Evolutionary conservation across 1,284 basidiomycete genomes (phyloP).

Genomic region (Tremellales sp.): DNA sequence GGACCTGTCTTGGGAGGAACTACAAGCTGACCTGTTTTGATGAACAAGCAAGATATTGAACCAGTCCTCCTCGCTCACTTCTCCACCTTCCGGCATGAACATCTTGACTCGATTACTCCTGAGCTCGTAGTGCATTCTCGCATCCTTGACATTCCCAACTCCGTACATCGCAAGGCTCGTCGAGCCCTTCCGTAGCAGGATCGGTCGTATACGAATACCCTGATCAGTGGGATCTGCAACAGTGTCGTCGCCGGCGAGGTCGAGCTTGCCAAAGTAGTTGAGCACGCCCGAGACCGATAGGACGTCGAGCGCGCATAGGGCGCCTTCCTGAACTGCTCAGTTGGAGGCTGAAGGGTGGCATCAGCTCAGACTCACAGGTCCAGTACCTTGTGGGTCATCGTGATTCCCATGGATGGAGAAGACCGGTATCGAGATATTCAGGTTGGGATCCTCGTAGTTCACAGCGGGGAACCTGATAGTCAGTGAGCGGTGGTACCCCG

Average conservation of each 20-base stretch:
- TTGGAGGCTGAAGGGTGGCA: not conserved
- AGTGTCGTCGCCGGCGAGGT: constrained; percentile 57
- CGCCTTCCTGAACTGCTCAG: constrained; percentile 67
- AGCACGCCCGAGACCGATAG: constrained; percentile 89
- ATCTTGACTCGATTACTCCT: constrained; percentile 89
- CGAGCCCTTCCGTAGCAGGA: constrained; percentile 82
- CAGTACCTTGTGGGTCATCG: constrained; percentile 96
- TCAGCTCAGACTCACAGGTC: constrained; percentile 58
- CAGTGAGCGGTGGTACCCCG: constrained; percentile 3
- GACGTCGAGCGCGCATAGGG: constrained; percentile 89
- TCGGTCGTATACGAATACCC: constrained; percentile 83
- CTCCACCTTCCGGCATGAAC: constrained; percentile 89
- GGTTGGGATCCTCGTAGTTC: constrained; percentile 95
- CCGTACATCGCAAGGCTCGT: constrained; percentile 88
- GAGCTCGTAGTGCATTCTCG: constrained; percentile 92
- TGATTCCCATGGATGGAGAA: constrained; percentile 99
- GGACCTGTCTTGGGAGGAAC: not conserved
- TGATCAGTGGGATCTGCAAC: constrained; percentile 48
- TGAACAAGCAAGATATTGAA: constrained; percentile 93
- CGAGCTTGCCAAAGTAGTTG: constrained; percentile 92
- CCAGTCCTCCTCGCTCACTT: constrained; percentile 58
- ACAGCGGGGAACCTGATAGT: constrained; percentile 78
- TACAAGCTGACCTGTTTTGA: constrained; percentile 75
- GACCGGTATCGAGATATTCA: constrained; percentile 90
- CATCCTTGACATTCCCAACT: constrained; percentile 94